Conservation (phyloP, 139 green algal genomes). For the Asterochloris erici region DNA sequence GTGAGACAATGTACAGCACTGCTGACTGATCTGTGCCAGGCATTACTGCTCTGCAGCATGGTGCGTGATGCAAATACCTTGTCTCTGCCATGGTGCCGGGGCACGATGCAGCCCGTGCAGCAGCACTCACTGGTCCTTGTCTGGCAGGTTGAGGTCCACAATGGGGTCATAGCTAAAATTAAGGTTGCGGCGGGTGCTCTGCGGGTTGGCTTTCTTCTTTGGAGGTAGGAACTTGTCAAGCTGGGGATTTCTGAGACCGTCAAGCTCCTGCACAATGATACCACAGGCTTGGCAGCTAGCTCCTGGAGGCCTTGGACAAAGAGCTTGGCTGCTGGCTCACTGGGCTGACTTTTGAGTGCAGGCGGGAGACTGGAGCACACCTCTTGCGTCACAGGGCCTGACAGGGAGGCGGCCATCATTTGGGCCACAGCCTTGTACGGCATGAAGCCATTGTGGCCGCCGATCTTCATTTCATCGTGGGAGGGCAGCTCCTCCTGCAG, state of each 20-base stretch:
- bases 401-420: slow-evolving; percentile 36
- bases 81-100: too few relatives aligned
- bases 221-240: slow-evolving; percentile 57
- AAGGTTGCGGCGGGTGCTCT: slow-evolving; percentile 26
- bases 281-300: background rate
- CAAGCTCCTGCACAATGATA: slow-evolving; percentile 48
- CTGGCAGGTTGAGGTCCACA: slow-evolving; percentile 60
- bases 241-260: slow-evolving; percentile 62
- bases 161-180: slow-evolving; percentile 68
- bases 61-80: too few relatives aligned
- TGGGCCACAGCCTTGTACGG: slow-evolving; percentile 70
- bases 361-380: background rate
- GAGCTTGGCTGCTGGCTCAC: background rate
- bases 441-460: slow-evolving; percentile 75
- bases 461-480: slow-evolving; percentile 66
- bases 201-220: slow-evolving; percentile 22
- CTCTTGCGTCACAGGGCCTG: slow-evolving; percentile 21
- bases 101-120: too few relatives aligned
- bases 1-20: too few relatives aligned
- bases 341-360: background rate
- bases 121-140: slow-evolving; percentile 19
- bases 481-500: slow-evolving; percentile 71
- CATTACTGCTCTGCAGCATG: too few relatives aligned
- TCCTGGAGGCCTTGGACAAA: background rate
- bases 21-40: too few relatives aligned